Evolutionary conservation across 2,329 filamentous ascomycete genomes (phyloP).

Genomic region (Sarocladium strictum): DNA sequence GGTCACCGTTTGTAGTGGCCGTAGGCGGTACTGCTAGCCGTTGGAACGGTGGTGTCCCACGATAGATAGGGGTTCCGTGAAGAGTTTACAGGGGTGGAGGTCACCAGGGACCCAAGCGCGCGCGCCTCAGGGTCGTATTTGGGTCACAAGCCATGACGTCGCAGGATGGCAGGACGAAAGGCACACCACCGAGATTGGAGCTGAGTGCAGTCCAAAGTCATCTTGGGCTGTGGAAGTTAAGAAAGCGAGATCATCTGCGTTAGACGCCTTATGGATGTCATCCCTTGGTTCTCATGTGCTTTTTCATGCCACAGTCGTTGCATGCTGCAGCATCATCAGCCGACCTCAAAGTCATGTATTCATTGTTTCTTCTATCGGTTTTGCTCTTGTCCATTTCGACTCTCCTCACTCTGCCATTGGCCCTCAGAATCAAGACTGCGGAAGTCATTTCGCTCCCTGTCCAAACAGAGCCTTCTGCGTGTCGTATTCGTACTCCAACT

Average conservation of each 20-base stretch:
- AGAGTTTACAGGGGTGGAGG: not conserved
- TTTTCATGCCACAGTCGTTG: too few species aligned
- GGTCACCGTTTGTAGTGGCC: not conserved
- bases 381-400: not conserved
- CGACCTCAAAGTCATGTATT: too few species aligned
- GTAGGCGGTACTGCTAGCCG: not conserved
- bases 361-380: too few species aligned
- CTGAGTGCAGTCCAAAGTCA: too few species aligned
- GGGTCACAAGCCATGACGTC: constrained; percentile 1
- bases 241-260: too few species aligned
- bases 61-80: not conserved
- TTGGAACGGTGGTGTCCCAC: not conserved
- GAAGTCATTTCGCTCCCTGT: constrained; percentile 1
- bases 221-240: too few species aligned
- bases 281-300: too few species aligned
- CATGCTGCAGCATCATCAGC: too few species aligned
- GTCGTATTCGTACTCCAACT: constrained; percentile 62
- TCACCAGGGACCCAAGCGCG: not conserved
- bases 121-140: not conserved
- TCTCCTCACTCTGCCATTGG: not conserved
- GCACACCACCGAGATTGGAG: too few species aligned
- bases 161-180: not conserved
- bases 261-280: too few species aligned
- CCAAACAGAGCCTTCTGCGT: constrained; percentile 55
- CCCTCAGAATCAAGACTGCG: not conserved